Conservation (phyloP, 2,329 filamentous ascomycete genomes). For the Nakataea oryzae region DNA sequence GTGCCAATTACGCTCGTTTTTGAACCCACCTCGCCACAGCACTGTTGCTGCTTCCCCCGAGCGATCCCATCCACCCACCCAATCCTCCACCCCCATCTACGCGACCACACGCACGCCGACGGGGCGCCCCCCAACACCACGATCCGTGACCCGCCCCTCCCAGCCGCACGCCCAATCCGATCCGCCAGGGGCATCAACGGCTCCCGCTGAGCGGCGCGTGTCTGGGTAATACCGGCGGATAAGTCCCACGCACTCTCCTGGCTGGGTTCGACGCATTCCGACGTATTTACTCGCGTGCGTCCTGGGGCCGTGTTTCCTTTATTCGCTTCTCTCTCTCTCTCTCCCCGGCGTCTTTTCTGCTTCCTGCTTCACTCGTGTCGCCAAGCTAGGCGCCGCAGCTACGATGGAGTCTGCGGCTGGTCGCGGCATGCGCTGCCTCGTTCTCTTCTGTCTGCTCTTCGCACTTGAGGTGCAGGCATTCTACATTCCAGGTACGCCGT, state of each 20-base stretch:
- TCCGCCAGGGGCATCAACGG: background rate
- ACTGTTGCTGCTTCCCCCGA: constrained; percentile 5
- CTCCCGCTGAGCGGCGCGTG: background rate
- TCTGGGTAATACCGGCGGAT: background rate
- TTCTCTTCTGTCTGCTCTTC: constrained; percentile 34
- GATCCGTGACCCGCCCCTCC: background rate
- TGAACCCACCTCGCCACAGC: background rate
- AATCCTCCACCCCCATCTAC: constrained; percentile 1
- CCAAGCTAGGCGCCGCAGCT: background rate
- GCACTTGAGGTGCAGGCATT: constrained; percentile 53
- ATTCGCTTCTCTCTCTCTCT: background rate
- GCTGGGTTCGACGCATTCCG: too few relatives aligned
- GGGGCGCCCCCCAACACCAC: background rate
- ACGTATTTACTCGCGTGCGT: background rate
- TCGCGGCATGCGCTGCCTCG: constrained; percentile 28
- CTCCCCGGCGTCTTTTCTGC: too few relatives aligned
- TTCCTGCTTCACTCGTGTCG: background rate
- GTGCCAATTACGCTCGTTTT: constrained; percentile 45
- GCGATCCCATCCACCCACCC: background rate
- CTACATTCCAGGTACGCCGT: constrained; percentile 68
- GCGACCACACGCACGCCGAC: background rate
- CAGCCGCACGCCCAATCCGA: background rate
- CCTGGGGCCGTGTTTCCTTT: too few relatives aligned
- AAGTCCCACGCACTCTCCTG: background rate
- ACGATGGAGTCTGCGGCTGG: constrained; percentile 3